Conservation (phyloP, 78 protist species). For the Polysphondylium violaceum region DNA sequence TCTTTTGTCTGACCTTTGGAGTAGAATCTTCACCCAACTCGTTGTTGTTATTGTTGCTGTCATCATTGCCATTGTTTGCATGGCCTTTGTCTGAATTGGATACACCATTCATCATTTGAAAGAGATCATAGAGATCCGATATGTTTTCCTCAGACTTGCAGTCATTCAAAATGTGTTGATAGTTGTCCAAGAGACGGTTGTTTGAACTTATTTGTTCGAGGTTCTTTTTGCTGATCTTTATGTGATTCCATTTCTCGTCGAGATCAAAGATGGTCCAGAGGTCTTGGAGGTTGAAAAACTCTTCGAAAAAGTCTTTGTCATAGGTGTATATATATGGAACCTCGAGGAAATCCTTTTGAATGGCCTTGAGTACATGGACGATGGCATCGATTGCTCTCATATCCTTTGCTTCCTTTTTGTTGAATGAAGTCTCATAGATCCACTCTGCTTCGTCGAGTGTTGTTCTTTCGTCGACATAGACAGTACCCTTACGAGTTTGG, state of each 20-base stretch:
- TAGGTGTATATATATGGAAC: conserved; percentile 76
- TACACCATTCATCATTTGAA: conserved; percentile 55
- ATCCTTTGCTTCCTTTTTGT: conserved; percentile 16
- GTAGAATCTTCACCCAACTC: neutral
- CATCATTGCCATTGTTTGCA: conserved; percentile 10
- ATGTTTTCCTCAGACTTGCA: conserved; percentile 43
- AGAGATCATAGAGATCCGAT: conserved; percentile 70
- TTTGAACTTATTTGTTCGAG: conserved; percentile 21
- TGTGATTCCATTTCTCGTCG: conserved; percentile 78
- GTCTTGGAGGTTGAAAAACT: conserved; percentile 28
- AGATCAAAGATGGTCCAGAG: conserved; percentile 77
- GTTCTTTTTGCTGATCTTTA: conserved; percentile 6
- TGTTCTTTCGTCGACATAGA: conserved; percentile 24
- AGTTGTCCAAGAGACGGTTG: neutral
- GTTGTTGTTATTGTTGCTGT: neutral
- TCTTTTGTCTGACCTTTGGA: conserved; percentile 48
- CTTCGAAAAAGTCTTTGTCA: conserved; percentile 54
- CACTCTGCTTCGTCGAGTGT: conserved; percentile 62
- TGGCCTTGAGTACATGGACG: conserved; percentile 16
- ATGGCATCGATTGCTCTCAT: conserved; percentile 24
- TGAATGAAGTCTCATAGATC: conserved; percentile 58
- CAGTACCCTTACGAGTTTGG: conserved; percentile 39
- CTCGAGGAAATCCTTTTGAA: conserved; percentile 56
- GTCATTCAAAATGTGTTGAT: neutral
- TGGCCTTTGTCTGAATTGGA: too few species aligned